A percentile compares a stretch with the other conserved stretches of the same genome.
Evolutionary conservation across 352 stramenopile species (phyloP).

Genomic region (Halophytophthora batemanensis): DNA sequence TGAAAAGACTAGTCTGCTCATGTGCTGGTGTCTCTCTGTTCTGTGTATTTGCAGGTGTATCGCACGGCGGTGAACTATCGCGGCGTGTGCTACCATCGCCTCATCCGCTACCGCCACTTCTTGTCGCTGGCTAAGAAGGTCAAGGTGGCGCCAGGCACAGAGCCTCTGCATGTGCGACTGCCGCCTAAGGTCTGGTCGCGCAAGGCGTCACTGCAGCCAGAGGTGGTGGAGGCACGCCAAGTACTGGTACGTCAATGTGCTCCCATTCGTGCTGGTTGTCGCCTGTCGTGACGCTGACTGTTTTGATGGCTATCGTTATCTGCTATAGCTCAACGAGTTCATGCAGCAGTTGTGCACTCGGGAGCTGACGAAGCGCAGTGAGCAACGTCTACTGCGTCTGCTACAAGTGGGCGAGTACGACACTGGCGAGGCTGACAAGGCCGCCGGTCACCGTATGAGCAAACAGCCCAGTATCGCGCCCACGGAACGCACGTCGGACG

Average conservation of each 20-base stretch:
- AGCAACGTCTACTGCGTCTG: conserved; percentile 52
- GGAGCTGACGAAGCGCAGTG: conserved; percentile 36
- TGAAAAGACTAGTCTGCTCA: no score
- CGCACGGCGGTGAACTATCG: conserved; percentile 65
- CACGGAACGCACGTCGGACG: conserved; percentile 20
- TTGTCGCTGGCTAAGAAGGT: conserved; percentile 42
- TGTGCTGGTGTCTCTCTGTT: not conserved
- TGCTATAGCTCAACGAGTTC: conserved; percentile 59
- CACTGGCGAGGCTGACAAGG: conserved; percentile 17
- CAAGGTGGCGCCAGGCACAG: conserved; percentile 24
- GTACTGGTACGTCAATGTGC: conserved; percentile 42
- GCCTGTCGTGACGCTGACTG: not conserved
- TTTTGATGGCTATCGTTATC: conserved; percentile 1
- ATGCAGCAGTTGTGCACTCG: conserved; percentile 51
- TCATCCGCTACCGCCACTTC: conserved; percentile 73
- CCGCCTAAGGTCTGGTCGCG: conserved; percentile 53
- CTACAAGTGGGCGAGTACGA: conserved; percentile 59
- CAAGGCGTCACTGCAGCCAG: conserved; percentile 44
- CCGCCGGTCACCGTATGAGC: conserved; percentile 20
- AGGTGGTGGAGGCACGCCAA: conserved; percentile 64
- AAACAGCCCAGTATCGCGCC: conserved; percentile 19
- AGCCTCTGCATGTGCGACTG: conserved; percentile 29
- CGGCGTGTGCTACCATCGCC: conserved; percentile 62
- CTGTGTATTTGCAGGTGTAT: conserved; percentile 37
- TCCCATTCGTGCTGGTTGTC: not conserved